Conservation (phyloP, 2,329 filamentous ascomycete species). For the Chaetomium globosum region DNA sequence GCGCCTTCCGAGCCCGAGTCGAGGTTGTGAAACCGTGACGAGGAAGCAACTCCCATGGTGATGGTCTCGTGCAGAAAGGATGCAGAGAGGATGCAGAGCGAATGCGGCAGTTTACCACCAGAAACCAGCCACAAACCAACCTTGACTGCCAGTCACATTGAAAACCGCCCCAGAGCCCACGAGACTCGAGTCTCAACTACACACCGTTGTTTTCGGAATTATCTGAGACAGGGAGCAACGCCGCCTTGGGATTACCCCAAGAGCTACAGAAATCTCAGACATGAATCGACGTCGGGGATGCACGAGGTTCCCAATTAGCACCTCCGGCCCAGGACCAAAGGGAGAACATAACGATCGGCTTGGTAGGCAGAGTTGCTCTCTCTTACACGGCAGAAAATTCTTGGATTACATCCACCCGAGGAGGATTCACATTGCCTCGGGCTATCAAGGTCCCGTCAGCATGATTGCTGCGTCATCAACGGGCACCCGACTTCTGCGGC, state of each 20-base stretch:
- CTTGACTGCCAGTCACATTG: not conserved
- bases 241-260: conserved; percentile 4
- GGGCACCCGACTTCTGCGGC: conserved; percentile 5
- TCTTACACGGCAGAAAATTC: not conserved
- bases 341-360: not conserved
- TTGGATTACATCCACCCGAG: not conserved
- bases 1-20: not conserved
- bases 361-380: not conserved
- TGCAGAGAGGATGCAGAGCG: not conserved
- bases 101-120: not conserved
- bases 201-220: not conserved
- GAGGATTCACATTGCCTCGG: not conserved
- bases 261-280: not conserved
- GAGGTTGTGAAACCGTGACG: not conserved
- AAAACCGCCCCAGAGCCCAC: not conserved
- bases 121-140: not conserved
- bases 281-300: not conserved
- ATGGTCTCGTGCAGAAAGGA: not conserved
- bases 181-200: not conserved
- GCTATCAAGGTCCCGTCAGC: not conserved
- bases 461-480: not conserved
- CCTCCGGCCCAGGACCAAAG: not conserved
- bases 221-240: conserved; percentile 13
- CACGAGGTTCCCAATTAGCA: not conserved
- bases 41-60: not conserved